phyloP scores from a whole-genome alignment of 768 basidiomycete genomes.

The Lepiota venenata region DNA sequence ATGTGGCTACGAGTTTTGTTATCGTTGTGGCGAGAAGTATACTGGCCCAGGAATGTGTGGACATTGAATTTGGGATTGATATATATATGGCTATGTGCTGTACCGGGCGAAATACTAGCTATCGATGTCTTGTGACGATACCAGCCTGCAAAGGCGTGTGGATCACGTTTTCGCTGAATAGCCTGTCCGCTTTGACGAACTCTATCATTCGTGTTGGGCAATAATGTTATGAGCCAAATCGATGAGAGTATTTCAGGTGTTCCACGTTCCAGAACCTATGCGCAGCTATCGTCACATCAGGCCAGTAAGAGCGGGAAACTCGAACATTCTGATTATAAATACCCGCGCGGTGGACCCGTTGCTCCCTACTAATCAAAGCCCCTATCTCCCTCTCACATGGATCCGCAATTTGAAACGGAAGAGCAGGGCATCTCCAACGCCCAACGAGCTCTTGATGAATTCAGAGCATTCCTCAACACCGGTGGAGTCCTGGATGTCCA shows the following conservation, averaged over 20 bases:
- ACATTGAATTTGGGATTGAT: background rate
- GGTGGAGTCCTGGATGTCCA: background rate
- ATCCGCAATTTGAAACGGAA: slow-evolving; percentile 1
- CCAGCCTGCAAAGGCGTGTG: no score
- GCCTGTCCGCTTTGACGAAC: no score
- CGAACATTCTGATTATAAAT: no score
- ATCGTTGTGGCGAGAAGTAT: slow-evolving; percentile 56
- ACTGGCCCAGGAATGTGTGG: background rate
- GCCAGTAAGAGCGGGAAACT: no score
- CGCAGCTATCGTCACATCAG: no score
- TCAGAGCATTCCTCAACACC: background rate
- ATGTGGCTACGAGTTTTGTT: slow-evolving; percentile 60
- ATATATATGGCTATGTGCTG: no score
- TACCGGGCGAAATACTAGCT: no score
- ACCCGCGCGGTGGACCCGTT: no score
- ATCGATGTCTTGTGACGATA: no score
- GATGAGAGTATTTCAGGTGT: background rate
- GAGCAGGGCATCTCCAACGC: slow-evolving; percentile 4
- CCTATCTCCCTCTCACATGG: background rate
- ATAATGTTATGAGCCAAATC: background rate
- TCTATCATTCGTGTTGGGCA: no score
- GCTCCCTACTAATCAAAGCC: background rate
- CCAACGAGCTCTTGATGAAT: background rate
- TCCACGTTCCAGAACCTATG: no score
- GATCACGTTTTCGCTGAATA: no score